Base-by-base conservation (phyloP, 1,284 basidiomycete genomes). In the Spongiforma sp. region DNA sequence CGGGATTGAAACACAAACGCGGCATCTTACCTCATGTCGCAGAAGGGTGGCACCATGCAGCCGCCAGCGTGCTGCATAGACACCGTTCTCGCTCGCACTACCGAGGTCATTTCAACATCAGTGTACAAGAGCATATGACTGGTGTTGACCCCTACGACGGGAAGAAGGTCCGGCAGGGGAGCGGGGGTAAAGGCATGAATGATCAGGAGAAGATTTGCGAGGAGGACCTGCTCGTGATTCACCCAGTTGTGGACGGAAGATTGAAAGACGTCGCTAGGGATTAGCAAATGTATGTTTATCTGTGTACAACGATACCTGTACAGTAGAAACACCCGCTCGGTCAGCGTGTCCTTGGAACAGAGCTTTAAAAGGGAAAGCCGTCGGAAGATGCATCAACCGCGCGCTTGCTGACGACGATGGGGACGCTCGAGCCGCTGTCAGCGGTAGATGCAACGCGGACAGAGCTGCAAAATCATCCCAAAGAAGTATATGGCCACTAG, bases 401-500 rank as follows among this genome's bases (percentile, higher is more conserved):
- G 71, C 72, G 26, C 59, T 80, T 43, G 66, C 82, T 59, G 83
- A 86, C 59, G 83, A 82, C 59, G 83, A 86, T 57, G 83, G 85
- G 17, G 87, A 88, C n/a, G n/a, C n/a, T n/a, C n/a, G 85, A 15
- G 87, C 88, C 48, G 76, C 77, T 56, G 82, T 94, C 67, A 80
- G n/a, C n/a, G 81, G 70, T 86, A 84, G 48, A 80, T 83, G 65
- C 81, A 82, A 55, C 84, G 79, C 4, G 86, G 87, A 9, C 81
- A 84, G 68, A 86, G 80, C 65, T 97, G 95, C 78, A 88, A 84
- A 57, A 84, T 96, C 28, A 88, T 95, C 19, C 92, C 91, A 8
- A 79, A 93, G 66, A 86, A 91, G 67, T 94, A 93, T 69, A 83
- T 93, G 85, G 89, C 89, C 5, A 80, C 87, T 67, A 90, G 91